Evolutionary conservation across 768 basidiomycete genomes (phyloP).

Genomic region (Strobilomyces confusus): DNA sequence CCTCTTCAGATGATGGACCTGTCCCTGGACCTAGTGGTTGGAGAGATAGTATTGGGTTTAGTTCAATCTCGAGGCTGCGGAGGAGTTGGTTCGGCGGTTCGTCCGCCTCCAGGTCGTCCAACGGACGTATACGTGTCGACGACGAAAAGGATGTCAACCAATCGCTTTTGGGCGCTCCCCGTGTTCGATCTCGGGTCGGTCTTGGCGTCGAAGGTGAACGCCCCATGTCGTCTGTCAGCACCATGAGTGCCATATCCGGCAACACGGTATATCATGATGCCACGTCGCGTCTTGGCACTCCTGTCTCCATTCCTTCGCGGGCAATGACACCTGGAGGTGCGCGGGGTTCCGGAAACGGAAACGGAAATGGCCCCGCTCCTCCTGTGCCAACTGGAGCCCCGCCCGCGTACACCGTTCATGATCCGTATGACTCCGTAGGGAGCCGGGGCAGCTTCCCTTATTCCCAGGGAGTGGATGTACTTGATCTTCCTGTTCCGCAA

Average conservation of each 20-base stretch:
- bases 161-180: constrained; percentile 30
- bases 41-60: constrained; percentile 41
- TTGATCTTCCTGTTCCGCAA: constrained; percentile 57
- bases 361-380: constrained; percentile 6
- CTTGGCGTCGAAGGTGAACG: constrained; percentile 43
- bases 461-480: constrained; percentile 39
- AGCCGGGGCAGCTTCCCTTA: constrained; percentile 24
- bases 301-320: constrained; percentile 38
- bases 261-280: constrained; percentile 65
- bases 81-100: constrained; percentile 55
- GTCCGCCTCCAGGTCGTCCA: constrained; percentile 29
- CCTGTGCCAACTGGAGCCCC: constrained; percentile 25
- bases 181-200: constrained; percentile 27
- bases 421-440: constrained; percentile 29
- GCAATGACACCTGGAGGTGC: constrained; percentile 43
- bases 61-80: constrained; percentile 47
- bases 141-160: constrained; percentile 48
- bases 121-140: constrained; percentile 29
- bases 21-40: constrained; percentile 30
- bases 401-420: constrained; percentile 29
- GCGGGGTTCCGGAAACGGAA: constrained; percentile 14
- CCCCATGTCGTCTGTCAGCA: constrained; percentile 57
- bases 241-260: constrained; percentile 48
- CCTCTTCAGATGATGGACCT: constrained; percentile 13
- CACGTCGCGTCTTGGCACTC: constrained; percentile 41